Conservation (phyloP, 257 asterid genomes). For the Misopates orontium region DNA sequence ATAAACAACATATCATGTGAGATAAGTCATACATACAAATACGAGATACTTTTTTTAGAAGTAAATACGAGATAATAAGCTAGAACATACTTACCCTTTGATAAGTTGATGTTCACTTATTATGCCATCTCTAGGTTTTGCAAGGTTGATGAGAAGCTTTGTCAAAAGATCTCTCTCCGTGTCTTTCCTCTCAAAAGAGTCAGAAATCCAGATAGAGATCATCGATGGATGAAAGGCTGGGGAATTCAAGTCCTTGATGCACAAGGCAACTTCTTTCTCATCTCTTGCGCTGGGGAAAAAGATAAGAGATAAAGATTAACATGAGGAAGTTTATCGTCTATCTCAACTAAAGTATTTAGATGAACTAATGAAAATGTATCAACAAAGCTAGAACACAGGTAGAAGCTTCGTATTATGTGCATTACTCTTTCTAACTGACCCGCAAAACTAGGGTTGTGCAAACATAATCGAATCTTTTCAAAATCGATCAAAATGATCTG, state of each 20-base stretch:
- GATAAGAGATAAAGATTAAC: conserved; percentile 2
- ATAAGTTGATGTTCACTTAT: conserved; percentile 66
- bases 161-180: conserved; percentile 68
- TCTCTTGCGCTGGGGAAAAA: conserved; percentile 67
- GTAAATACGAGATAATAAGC: background rate
- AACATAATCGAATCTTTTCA: too few relatives aligned
- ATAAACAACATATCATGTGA: conserved; percentile 13
- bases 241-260: conserved; percentile 77
- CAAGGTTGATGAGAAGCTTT: conserved; percentile 66
- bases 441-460: too few relatives aligned
- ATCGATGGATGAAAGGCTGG: conserved; percentile 78
- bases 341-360: background rate
- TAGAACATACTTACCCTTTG: conserved; percentile 55
- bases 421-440: background rate
- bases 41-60: background rate
- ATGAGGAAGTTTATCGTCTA: background rate
- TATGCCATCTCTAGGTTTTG: conserved; percentile 49
- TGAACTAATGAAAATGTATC: background rate
- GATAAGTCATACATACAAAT: conserved; percentile 2
- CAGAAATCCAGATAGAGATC: conserved; percentile 79
- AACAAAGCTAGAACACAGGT: too few relatives aligned
- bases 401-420: too few relatives aligned
- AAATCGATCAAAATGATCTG: too few relatives aligned
- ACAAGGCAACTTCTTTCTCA: conserved; percentile 73
- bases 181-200: conserved; percentile 93